phyloP scores from a whole-genome alignment of 768 basidiomycete species.

The Butyriboletus loyo region DNA sequence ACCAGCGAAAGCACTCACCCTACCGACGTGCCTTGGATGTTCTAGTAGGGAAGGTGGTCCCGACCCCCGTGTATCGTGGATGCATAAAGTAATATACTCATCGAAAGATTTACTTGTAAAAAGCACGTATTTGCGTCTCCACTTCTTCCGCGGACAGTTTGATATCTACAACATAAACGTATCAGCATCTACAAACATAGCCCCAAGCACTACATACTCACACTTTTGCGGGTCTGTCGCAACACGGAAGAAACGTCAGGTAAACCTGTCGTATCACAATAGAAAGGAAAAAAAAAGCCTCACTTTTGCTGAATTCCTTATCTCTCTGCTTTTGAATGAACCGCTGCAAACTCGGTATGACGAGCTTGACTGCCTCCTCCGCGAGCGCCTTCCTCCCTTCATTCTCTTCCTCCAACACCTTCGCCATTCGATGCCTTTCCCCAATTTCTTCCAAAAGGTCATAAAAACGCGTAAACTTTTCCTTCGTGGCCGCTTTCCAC shows the following conservation, averaged over 20 bases:
- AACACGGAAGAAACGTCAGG: not conserved
- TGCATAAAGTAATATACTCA: not conserved
- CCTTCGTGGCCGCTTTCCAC: constrained; percentile 64
- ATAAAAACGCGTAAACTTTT: constrained; percentile 80
- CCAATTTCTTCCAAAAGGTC: constrained; percentile 76
- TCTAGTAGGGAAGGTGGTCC: not conserved
- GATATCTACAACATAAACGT: constrained; percentile 54
- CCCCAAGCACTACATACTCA: constrained; percentile 25
- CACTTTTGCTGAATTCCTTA: constrained; percentile 85
- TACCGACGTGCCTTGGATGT: not conserved
- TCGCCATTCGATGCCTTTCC: constrained; percentile 69
- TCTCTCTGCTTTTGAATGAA: constrained; percentile 75
- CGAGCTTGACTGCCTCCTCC: constrained; percentile 75
- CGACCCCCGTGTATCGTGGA: not conserved
- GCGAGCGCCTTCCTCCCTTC: constrained; percentile 55
- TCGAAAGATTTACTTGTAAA: constrained; percentile 41
- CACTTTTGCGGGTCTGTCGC: constrained; percentile 51
- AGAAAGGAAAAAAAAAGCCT: constrained; percentile 20
- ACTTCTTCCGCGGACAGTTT: constrained; percentile 74
- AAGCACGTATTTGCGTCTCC: constrained; percentile 61
- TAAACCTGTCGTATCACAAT: not conserved
- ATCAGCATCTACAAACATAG: constrained; percentile 8
- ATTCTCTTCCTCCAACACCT: constrained; percentile 68
- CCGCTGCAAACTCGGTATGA: constrained; percentile 69
- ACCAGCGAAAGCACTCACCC: not conserved